phyloP scores from a whole-genome alignment of 2,329 filamentous ascomycete genomes.

The Colletotrichum shisoi region DNA sequence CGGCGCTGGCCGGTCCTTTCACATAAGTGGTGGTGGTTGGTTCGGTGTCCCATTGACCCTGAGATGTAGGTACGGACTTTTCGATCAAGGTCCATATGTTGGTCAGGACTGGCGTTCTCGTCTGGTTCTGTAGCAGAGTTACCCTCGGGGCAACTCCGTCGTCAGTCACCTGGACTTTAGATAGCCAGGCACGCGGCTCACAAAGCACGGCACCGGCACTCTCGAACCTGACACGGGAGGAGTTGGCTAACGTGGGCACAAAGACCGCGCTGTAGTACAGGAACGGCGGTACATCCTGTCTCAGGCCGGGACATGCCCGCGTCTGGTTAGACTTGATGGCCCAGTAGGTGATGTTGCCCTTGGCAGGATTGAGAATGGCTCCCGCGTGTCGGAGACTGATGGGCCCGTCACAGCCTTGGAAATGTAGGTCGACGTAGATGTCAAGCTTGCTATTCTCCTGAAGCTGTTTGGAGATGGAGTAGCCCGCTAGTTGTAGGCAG shows the following conservation, averaged over 20 bases:
- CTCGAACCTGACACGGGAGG: background rate
- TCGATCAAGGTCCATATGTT: conserved; percentile 16
- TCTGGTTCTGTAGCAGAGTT: background rate
- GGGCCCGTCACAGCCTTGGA: conserved; percentile 16
- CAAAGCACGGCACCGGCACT: conserved; percentile 20
- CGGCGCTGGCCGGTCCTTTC: conserved; percentile 10
- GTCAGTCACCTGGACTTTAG: conserved; percentile 21
- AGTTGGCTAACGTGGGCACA: background rate
- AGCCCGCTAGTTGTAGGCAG: conserved; percentile 8
- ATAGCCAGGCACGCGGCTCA: conserved; percentile 17
- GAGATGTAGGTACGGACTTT: background rate
- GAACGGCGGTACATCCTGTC: conserved; percentile 9
- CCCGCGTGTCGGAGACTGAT: background rate
- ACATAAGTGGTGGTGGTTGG: background rate
- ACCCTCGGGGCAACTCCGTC: conserved; percentile 16
- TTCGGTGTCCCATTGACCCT: background rate
- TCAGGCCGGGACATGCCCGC: conserved; percentile 13
- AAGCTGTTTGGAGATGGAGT: background rate
- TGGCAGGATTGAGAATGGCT: background rate
- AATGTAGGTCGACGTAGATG: conserved; percentile 6
- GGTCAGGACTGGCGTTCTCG: background rate
- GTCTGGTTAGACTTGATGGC: background rate
- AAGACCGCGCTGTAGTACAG: conserved; percentile 11
- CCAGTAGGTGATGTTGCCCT: background rate
- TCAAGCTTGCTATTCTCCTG: background rate